These are phyloP conservation scores for Thielaviopsis cerberus DNA, from an alignment of 2,329 filamentous ascomycete species.

Conservation along the genomic window DNA sequence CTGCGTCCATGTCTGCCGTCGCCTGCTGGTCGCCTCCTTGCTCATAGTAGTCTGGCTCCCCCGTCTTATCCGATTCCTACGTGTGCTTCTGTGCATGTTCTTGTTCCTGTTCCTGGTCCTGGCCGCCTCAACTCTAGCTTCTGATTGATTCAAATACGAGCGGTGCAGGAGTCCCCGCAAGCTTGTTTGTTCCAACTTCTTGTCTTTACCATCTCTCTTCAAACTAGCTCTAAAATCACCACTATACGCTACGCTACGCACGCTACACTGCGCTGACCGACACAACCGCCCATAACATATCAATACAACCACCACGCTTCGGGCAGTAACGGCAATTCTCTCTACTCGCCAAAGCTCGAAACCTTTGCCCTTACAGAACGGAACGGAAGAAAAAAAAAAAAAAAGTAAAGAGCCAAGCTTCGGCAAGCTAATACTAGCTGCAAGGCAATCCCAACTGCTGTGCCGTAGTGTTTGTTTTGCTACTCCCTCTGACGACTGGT, in stretches of 20 bases:
- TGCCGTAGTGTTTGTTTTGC: neutral
- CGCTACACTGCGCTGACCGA: neutral
- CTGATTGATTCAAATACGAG: conserved; percentile 5
- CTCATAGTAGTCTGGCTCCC: neutral
- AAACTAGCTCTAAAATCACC: neutral
- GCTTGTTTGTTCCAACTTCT: neutral
- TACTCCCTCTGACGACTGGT: neutral
- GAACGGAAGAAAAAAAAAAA: neutral
- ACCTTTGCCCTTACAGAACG: neutral
- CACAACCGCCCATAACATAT: neutral
- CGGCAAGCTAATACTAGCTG: neutral
- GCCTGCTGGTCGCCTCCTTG: neutral
- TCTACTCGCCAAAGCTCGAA: neutral
- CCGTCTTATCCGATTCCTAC: neutral
- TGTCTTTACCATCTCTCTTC: neutral
- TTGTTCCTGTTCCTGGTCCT: neutral
- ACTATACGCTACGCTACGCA: neutral
- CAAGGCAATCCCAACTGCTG: neutral
- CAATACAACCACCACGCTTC: neutral
- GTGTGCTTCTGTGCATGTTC: neutral
- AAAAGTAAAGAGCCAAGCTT: neutral
- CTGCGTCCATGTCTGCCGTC: no score
- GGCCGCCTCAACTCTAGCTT: neutral
- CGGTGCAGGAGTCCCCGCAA: neutral
- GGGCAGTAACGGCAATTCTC: neutral